Evolutionary conservation across 2,329 filamentous ascomycete genomes (phyloP).

Genomic region (Aspergillus sp.): DNA sequence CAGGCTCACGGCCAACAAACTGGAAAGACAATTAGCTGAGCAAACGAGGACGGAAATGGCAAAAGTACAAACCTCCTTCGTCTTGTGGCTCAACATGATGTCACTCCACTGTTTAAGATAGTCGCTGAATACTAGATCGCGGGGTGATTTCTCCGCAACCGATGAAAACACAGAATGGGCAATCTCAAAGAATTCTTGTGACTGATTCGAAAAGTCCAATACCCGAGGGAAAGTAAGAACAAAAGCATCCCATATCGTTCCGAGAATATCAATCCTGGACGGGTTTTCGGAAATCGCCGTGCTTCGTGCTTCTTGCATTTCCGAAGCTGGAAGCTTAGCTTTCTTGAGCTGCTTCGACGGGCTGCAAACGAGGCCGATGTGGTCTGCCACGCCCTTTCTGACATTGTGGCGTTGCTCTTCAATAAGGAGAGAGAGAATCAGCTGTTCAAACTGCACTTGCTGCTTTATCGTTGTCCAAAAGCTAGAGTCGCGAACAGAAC

Average conservation of each 20-base stretch:
- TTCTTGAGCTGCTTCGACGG: conserved; percentile 37
- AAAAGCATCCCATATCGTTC: conserved; percentile 52
- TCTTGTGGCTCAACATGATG: conserved; percentile 48
- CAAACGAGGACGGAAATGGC: neutral
- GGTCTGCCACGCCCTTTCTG: conserved; percentile 45
- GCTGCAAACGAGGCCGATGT: conserved; percentile 44
- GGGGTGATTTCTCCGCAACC: conserved; percentile 44
- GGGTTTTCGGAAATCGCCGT: conserved; percentile 30
- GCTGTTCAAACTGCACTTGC: conserved; percentile 39
- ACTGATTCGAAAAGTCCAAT: conserved; percentile 41
- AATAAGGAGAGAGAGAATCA: conserved; percentile 50
- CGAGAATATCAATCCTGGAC: conserved; percentile 44
- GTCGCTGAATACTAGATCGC: conserved; percentile 42
- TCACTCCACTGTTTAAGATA: conserved; percentile 50
- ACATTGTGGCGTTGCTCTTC: conserved; percentile 47
- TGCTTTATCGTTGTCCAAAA: conserved; percentile 53
- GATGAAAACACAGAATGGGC: conserved; percentile 48
- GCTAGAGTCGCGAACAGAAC: conserved; percentile 50
- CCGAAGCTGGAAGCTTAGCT: conserved; percentile 24
- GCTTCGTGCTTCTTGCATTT: conserved; percentile 20
- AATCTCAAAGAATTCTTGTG: conserved; percentile 53
- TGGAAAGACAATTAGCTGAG: conserved; percentile 30
- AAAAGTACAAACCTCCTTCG: conserved; percentile 43
- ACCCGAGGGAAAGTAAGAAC: conserved; percentile 45
- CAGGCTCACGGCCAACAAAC: conserved; percentile 52